Evolutionary conservation across 768 basidiomycete genomes (phyloP).

Genomic region (Suillus decipiens): DNA sequence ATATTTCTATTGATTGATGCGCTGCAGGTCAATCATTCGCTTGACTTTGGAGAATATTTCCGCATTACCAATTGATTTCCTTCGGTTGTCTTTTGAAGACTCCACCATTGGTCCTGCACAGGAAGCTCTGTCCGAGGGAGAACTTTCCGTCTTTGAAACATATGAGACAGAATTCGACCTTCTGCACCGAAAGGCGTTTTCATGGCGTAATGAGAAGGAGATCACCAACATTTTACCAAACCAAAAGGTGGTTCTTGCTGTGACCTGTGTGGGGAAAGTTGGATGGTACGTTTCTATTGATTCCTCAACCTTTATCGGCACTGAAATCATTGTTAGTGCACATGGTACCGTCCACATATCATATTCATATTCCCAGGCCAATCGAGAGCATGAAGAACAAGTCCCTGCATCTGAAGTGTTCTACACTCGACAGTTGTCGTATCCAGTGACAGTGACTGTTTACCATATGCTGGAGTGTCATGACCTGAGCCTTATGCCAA

Average conservation of each 20-base stretch:
- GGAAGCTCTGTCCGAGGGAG: constrained; percentile 75
- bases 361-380: constrained; percentile 83
- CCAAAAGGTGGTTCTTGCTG: constrained; percentile 63
- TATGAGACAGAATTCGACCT: constrained; percentile 91
- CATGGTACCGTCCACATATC: constrained; percentile 80
- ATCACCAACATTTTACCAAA: constrained; percentile 61
- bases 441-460: constrained; percentile 90
- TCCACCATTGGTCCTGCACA: constrained; percentile 80
- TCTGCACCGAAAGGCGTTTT: constrained; percentile 76
- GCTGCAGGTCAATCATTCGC: constrained; percentile 72
- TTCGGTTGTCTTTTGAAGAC: constrained; percentile 88
- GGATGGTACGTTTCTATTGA: constrained; percentile 73
- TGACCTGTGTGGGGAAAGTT: constrained; percentile 85
- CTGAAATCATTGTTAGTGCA: constrained; percentile 49
- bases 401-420: constrained; percentile 54
- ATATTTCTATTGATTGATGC: constrained; percentile 13
- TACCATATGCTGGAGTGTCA: constrained; percentile 93
- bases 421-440: constrained; percentile 83
- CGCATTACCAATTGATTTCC: constrained; percentile 75
- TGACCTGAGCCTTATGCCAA: constrained; percentile 78
- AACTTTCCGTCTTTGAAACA: constrained; percentile 78
- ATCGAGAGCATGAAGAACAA: constrained; percentile 40
- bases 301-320: background rate
- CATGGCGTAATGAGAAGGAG: constrained; percentile 57
- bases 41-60: constrained; percentile 93